phyloP scores from a whole-genome alignment of 2,329 filamentous ascomycete genomes.

The Penicillium verrucosum region DNA sequence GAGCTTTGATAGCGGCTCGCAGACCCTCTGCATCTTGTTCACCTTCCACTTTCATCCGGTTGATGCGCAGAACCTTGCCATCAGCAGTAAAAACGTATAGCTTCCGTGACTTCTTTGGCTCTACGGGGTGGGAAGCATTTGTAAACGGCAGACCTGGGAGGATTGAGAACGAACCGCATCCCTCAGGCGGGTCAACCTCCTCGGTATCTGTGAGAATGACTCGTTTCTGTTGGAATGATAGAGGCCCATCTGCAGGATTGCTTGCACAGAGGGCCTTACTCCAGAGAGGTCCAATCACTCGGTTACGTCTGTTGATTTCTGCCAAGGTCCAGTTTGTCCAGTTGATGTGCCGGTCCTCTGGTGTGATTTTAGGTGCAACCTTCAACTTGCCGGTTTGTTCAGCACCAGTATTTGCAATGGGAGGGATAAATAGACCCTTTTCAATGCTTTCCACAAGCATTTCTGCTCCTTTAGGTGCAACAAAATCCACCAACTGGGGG shows the following conservation, averaged over 20 bases:
- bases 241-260: conserved; percentile 15
- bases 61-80: conserved; percentile 35
- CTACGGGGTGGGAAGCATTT: conserved; percentile 25
- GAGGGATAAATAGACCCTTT: conserved; percentile 62
- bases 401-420: conserved; percentile 41
- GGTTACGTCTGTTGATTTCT: conserved; percentile 55
- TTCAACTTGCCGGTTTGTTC: conserved; percentile 27
- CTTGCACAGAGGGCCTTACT: conserved; percentile 39
- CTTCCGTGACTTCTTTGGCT: conserved; percentile 25
- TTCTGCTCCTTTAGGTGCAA: conserved; percentile 64
- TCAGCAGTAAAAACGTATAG: conserved; percentile 41
- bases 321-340: conserved; percentile 55
- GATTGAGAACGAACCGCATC: conserved; percentile 26
- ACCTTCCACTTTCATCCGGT: conserved; percentile 43
- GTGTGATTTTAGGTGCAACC: conserved; percentile 71
- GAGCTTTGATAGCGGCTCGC: conserved; percentile 40
- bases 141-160: conserved; percentile 40
- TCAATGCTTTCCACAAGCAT: conserved; percentile 68
- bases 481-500: conserved; percentile 49
- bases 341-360: conserved; percentile 61
- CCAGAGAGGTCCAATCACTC: conserved; percentile 67
- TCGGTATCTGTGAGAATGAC: conserved; percentile 40
- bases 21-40: conserved; percentile 35
- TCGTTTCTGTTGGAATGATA: conserved; percentile 31
- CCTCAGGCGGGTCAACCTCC: conserved; percentile 28